A percentile compares a stretch with the other conserved stretches of the same genome.
Conservation (phyloP, 352 stramenopile species). For the Peronosclerospora sorghi region DNA sequence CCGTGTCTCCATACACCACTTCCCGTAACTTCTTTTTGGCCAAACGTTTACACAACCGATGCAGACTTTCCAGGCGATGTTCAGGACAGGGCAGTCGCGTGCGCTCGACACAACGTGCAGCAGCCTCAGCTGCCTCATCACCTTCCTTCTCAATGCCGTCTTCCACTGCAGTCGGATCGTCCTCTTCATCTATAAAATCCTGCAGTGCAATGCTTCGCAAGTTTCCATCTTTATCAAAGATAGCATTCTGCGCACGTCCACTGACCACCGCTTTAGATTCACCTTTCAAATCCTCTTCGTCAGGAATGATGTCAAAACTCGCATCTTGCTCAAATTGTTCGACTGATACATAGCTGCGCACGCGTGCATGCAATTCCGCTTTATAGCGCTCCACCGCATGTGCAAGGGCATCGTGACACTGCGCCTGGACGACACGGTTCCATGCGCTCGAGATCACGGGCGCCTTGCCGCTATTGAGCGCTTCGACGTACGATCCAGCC, state of each 20-base stretch:
- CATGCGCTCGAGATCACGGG: constrained; percentile 85
- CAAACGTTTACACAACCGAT: constrained; percentile 57
- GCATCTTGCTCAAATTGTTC: constrained; percentile 51
- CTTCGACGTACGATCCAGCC: constrained; percentile 70
- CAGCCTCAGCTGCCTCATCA: constrained; percentile 8
- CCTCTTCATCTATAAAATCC: constrained; percentile 10
- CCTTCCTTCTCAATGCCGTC: constrained; percentile 53
- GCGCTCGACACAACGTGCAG: constrained; percentile 28
- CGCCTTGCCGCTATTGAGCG: constrained; percentile 79
- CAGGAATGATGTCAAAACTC: constrained; percentile 23
- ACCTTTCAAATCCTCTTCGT: constrained; percentile 9
- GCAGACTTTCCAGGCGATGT: constrained; percentile 42
- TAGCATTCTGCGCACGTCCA: constrained; percentile 41
- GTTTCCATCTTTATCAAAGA: constrained; percentile 76
- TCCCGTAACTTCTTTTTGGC: constrained; percentile 68
- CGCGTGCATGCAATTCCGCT: constrained; percentile 38
- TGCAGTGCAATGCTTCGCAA: constrained; percentile 31
- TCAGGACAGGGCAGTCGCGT: constrained; percentile 57
- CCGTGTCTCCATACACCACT: constrained; percentile 56
- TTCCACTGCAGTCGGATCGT: constrained; percentile 31
- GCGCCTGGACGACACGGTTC: constrained; percentile 77
- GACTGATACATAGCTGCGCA: constrained; percentile 36
- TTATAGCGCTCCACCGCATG: constrained; percentile 74
- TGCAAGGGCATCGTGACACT: constrained; percentile 73
- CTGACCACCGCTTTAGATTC: constrained; percentile 37